Evolutionary conservation across 2,329 filamentous ascomycete species (phyloP).

Genomic region (Microsporum ferrugineum): DNA sequence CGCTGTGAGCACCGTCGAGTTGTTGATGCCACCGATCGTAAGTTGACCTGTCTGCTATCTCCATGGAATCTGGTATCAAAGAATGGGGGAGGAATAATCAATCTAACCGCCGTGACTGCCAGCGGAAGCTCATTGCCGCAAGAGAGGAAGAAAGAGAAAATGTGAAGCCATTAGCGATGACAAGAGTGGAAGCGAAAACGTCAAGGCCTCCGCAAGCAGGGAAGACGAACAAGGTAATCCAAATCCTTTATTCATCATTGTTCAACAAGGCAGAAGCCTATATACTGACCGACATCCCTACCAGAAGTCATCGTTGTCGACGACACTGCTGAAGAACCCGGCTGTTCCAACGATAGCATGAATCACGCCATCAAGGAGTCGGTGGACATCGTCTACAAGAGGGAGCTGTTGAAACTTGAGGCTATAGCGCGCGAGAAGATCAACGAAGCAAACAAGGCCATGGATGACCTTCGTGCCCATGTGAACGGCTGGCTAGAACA

Average conservation of each 20-base stretch:
- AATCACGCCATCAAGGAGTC: conserved; percentile 19
- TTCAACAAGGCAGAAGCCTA: neutral
- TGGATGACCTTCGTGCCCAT: conserved; percentile 8
- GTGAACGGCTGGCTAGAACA: neutral
- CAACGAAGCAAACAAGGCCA: conserved; percentile 30
- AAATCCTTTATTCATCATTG: neutral
- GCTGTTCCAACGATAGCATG: conserved; percentile 13
- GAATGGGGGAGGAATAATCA: neutral
- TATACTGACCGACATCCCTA: neutral
- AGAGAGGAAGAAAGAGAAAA: conserved; percentile 6
- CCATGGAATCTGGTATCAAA: neutral
- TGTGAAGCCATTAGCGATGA: conserved; percentile 1
- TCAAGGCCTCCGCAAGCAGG: neutral
- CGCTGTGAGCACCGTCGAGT: conserved; percentile 17
- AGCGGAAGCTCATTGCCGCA: conserved; percentile 11
- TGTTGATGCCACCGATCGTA: conserved; percentile 16
- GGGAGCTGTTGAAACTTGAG: conserved; percentile 47
- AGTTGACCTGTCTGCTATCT: conserved; percentile 5
- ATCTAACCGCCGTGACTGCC: neutral
- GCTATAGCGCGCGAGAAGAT: conserved; percentile 47
- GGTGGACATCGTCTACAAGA: conserved; percentile 44
- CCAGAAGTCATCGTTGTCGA: neutral
- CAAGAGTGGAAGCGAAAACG: neutral
- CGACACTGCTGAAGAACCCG: neutral
- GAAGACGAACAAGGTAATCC: neutral